Conservation (phyloP, 139 green algal species). For the Coelastrella sp. region DNA sequence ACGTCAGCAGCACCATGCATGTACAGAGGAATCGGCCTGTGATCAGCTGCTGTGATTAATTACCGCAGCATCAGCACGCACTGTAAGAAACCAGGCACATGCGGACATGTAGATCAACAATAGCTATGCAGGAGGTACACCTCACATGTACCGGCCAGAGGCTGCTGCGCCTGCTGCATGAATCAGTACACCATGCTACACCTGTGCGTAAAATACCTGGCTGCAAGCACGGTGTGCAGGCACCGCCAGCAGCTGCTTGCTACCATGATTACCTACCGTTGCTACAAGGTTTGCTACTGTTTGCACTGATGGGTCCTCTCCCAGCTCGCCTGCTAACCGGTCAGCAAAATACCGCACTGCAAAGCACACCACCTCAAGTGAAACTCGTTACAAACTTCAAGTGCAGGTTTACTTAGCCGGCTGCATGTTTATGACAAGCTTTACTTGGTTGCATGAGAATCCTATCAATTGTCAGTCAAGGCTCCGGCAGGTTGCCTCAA, state of each 20-base stretch:
- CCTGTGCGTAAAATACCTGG: too few species aligned
- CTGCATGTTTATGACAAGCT: too few species aligned
- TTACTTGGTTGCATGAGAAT: too few species aligned
- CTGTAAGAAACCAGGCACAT: neutral
- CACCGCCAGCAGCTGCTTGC: neutral
- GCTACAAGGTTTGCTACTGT: conserved; percentile 90
- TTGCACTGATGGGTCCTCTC: conserved; percentile 72
- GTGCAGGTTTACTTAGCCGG: too few species aligned
- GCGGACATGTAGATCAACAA: too few species aligned
- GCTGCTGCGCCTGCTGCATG: neutral
- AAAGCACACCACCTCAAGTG: conserved; percentile 7
- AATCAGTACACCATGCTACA: neutral
- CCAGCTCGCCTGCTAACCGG: conserved; percentile 44
- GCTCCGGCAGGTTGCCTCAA: too few species aligned
- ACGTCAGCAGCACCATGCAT: neutral
- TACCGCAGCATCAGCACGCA: neutral
- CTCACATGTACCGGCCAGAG: neutral
- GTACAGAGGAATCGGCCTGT: too few species aligned
- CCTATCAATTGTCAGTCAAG: too few species aligned
- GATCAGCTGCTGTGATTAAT: neutral
- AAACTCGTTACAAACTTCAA: neutral
- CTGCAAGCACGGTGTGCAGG: neutral
- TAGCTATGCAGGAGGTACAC: too few species aligned
- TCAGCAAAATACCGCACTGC: conserved; percentile 42
- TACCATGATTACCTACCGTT: conserved; percentile 59